Evolutionary conservation across 805 yeast species (phyloP), one percentile per base, ranked within the genome.

Genomic region (Ogataea kodamae): DNA sequence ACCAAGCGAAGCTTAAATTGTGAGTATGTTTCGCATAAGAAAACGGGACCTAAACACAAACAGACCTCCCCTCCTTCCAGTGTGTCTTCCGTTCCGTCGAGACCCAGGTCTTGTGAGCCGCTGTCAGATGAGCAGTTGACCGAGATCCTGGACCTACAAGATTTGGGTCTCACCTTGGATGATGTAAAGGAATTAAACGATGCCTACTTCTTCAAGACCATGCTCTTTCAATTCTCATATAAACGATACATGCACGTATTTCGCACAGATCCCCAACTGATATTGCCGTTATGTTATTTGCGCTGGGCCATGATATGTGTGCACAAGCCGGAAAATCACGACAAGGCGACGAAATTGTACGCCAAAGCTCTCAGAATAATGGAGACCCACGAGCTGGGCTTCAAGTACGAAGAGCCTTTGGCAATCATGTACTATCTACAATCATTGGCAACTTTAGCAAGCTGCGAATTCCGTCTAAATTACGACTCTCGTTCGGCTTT

Each of bases 31-130:
- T 37, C 46, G 7, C 62, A 49, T 27, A 48, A 39, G 29, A 58
- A 58, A 36, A 57, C 60, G 8, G 64, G 64, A 0, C 63, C 63
- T 3, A 58, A 58, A 33, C 50, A 45, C 6, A n/a, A n/a, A n/a
- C n/a, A n/a, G n/a, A 7, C 6, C 25, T 6, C 15, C 12, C 18
- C 21, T 7, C 17, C 29, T 7, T 20, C 26, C 14, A 9, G 22
- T 5, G 14, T 16, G 9, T 13, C 35, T 18, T 11, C 26, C 10
- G 15, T 28, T 10, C 18, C 8, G 13, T 13, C 18, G 10, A 26
- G 25, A n/a, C 9, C 26, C n/a, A n/a, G n/a, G n/a, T n/a, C n/a
- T n/a, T 27, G 22, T 12, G 24, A 23, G 16, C 20, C 25, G 18
- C 25, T 34, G 10, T 25, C 40, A 12, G 44, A 43, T 11, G 33